phyloP scores from a whole-genome alignment of 768 basidiomycete genomes.

The Pisolithus albus region DNA sequence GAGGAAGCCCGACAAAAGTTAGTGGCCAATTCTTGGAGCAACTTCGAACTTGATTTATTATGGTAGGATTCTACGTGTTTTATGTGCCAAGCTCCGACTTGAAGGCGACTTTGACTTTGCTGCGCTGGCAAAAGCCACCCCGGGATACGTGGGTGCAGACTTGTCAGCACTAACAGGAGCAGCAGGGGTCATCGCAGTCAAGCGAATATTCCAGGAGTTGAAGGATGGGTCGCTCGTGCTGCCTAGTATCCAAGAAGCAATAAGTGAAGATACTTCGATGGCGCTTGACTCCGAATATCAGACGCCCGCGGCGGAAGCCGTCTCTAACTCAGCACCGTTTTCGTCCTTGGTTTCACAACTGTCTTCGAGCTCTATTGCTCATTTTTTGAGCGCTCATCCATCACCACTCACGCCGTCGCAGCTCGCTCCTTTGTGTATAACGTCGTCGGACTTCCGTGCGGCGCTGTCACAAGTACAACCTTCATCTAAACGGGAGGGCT shows the following conservation, averaged over 20 bases:
- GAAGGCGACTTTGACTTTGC: conserved; percentile 85
- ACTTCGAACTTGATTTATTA: not conserved
- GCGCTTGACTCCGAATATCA: conserved; percentile 26
- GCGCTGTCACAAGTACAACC: conserved; percentile 92
- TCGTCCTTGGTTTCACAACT: conserved; percentile 34
- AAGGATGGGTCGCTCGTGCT: conserved; percentile 59
- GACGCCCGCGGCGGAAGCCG: conserved; percentile 13
- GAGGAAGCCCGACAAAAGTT: conserved; percentile 86
- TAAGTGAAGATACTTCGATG: conserved; percentile 30
- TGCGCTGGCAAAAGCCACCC: conserved; percentile 84
- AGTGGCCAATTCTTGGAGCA: conserved; percentile 18
- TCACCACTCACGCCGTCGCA: conserved; percentile 69
- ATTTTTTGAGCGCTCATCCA: conserved; percentile 86
- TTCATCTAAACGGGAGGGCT: conserved; percentile 95
- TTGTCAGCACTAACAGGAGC: conserved; percentile 84
- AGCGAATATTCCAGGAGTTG: conserved; percentile 83
- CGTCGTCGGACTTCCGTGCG: conserved; percentile 65
- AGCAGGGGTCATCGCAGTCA: conserved; percentile 93
- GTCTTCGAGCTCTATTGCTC: conserved; percentile 67
- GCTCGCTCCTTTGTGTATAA: conserved; percentile 77
- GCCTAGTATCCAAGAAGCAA: conserved; percentile 30
- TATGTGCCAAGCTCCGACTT: conserved; percentile 77
- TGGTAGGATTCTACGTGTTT: conserved; percentile 78
- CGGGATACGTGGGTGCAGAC: conserved; percentile 97
- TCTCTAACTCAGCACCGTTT: conserved; percentile 26